These are phyloP conservation scores for Obba rivulosa DNA, from an alignment of 768 basidiomycete genomes.

Conservation along the genomic window DNA sequence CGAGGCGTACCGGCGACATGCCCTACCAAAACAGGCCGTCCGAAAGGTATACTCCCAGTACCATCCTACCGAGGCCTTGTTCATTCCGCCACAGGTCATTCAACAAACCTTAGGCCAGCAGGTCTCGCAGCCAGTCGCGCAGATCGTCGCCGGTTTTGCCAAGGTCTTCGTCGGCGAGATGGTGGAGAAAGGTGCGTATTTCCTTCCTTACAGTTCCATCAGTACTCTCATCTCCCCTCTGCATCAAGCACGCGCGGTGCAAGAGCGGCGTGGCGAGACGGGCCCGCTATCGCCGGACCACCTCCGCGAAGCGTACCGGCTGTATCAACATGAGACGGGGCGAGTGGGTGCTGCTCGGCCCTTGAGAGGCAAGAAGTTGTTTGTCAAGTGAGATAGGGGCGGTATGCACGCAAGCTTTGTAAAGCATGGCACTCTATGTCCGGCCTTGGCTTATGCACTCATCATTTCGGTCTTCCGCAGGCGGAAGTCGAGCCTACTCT, in stretches of 20 bases:
- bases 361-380: conserved; percentile 63
- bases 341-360: conserved; percentile 75
- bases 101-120: conserved; percentile 78
- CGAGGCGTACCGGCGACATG: conserved; percentile 81
- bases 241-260: conserved; percentile 64
- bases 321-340: conserved; percentile 79
- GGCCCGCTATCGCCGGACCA: conserved; percentile 87
- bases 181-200: conserved; percentile 69
- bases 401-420: too few species aligned
- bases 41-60: conserved; percentile 47
- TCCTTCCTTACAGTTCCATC: neutral
- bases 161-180: conserved; percentile 92
- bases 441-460: too few species aligned
- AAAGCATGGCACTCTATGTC: too few species aligned
- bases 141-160: conserved; percentile 83
- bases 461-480: too few species aligned
- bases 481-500: too few species aligned
- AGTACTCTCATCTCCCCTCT: conserved; percentile 2
- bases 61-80: neutral
- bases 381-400: conserved; percentile 44
- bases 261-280: conserved; percentile 61
- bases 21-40: conserved; percentile 77
- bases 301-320: conserved; percentile 81
- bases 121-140: conserved; percentile 82
- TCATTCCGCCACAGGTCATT: conserved; percentile 55